Conservation (phyloP, 176 grass and related monocot genomes). For the Raddia guianensis region DNA sequence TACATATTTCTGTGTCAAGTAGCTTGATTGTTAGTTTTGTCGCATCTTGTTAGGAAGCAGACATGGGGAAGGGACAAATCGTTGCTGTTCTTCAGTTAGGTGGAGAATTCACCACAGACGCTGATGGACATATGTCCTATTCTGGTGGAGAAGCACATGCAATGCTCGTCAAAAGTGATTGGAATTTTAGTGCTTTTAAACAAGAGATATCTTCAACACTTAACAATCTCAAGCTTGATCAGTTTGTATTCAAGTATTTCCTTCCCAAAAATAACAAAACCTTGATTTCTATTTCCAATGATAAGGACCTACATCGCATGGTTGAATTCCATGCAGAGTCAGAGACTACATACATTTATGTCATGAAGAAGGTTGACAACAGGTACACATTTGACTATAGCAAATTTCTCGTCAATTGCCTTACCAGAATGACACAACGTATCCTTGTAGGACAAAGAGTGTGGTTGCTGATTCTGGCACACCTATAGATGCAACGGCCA, state of each 20-base stretch:
- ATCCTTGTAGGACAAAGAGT: conserved; percentile 55
- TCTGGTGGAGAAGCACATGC: conserved; percentile 95
- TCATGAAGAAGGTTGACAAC: conserved; percentile 85
- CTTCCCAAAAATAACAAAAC: conserved; percentile 89
- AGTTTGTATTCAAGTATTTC: conserved; percentile 84
- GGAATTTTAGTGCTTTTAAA: conserved; percentile 65
- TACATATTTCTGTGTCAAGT: background rate
- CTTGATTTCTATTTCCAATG: conserved; percentile 91
- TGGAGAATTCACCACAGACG: conserved; percentile 76
- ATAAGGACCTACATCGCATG: conserved; percentile 92
- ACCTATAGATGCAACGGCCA: conserved; percentile 47
- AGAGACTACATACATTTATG: conserved; percentile 76
- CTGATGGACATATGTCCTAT: conserved; percentile 84
- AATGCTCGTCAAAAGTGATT: conserved; percentile 70
- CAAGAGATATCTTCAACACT: conserved; percentile 83
- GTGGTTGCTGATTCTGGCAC: conserved; percentile 61
- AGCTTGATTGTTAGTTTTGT: conserved; percentile 18
- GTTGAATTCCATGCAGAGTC: conserved; percentile 88
- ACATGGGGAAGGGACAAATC: conserved; percentile 64
- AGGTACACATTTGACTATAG: conserved; percentile 49
- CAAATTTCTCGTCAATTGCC: conserved; percentile 2
- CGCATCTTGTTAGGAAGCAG: conserved; percentile 37
- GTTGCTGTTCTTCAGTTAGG: conserved; percentile 87
- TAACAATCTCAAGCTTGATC: conserved; percentile 57
- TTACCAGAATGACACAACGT: conserved; percentile 34